phyloP scores from a whole-genome alignment of 1,284 basidiomycete species.

The Ceratobasidium sp. region DNA sequence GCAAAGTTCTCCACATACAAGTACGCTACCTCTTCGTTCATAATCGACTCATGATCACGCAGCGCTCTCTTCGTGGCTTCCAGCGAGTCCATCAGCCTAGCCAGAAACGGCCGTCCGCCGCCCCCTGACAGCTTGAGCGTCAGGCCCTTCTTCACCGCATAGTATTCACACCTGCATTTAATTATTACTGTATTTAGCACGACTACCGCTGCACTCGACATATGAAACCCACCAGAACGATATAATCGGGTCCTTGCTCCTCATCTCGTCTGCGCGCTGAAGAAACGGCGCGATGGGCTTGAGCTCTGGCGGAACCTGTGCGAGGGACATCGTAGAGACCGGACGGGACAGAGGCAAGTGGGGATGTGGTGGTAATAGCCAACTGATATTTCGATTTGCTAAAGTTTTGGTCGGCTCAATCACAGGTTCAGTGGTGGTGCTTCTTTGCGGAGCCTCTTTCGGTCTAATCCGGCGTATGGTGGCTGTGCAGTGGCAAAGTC shows the following conservation, averaged over 20 bases:
- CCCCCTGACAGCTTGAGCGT: constrained; percentile 14
- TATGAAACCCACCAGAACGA: constrained; percentile 36
- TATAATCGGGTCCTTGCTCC: constrained; percentile 44
- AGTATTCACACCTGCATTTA: constrained; percentile 33
- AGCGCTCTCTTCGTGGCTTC: constrained; percentile 36
- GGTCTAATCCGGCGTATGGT: constrained; percentile 13
- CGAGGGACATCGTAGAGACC: constrained; percentile 13
- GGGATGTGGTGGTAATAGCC: constrained; percentile 2
- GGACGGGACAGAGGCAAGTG: not conserved
- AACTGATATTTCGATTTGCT: constrained; percentile 14
- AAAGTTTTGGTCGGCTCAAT: constrained; percentile 37
- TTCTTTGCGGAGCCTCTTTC: constrained; percentile 12
- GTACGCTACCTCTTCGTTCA: constrained; percentile 40
- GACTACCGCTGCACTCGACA: not conserved
- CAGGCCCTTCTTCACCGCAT: constrained; percentile 33
- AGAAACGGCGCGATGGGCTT: constrained; percentile 43
- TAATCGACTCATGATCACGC: constrained; percentile 34
- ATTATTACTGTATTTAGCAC: not conserved
- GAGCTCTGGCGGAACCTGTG: constrained; percentile 41
- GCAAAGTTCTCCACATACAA: constrained; percentile 43
- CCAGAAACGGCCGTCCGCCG: constrained; percentile 15
- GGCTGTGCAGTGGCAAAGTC: constrained; percentile 19
- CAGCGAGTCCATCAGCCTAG: constrained; percentile 32
- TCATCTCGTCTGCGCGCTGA: constrained; percentile 44
- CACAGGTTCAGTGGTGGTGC: constrained; percentile 23